A percentile compares a stretch with the other conserved stretches of the same genome.
Evolutionary conservation across 805 yeast genomes (phyloP).

Genomic region (Yarrowia sp.): DNA sequence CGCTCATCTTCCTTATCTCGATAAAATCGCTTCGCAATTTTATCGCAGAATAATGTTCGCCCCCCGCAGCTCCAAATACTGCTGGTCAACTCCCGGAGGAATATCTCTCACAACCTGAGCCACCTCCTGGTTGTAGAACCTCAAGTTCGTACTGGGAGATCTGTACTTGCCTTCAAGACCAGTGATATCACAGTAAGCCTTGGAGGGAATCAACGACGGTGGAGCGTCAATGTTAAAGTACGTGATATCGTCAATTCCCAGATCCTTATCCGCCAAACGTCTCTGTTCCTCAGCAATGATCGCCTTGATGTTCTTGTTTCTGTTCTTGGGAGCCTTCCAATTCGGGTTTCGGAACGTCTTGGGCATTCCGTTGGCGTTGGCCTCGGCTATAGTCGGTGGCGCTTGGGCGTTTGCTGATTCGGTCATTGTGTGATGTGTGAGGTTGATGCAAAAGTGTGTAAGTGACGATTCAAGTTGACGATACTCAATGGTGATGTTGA

Average conservation of each 20-base stretch:
- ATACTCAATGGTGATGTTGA: background rate
- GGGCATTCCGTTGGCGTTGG: constrained; percentile 18
- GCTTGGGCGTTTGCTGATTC: background rate
- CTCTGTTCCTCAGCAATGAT: constrained; percentile 78
- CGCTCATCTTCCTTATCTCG: too few species aligned
- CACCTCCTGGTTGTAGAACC: constrained; percentile 84
- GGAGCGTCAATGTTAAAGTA: constrained; percentile 80
- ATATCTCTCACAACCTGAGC: constrained; percentile 75
- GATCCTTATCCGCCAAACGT: constrained; percentile 54
- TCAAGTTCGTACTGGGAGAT: constrained; percentile 67
- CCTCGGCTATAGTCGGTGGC: constrained; percentile 35
- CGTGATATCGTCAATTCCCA: constrained; percentile 57
- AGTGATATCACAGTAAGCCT: constrained; percentile 91
- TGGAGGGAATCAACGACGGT: constrained; percentile 81
- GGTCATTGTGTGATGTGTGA: constrained; percentile 4
- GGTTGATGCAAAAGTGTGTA: background rate
- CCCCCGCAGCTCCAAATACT: constrained; percentile 82
- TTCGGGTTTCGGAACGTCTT: constrained; percentile 63
- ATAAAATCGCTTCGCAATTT: too few species aligned
- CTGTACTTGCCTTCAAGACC: constrained; percentile 82
- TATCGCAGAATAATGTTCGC: constrained; percentile 84
- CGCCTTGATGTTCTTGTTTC: constrained; percentile 79
- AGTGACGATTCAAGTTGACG: background rate
- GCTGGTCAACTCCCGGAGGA: constrained; percentile 93
- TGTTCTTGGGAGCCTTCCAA: constrained; percentile 60